Base-by-base conservation (phyloP, 2,329 filamentous ascomycete genomes). In the Fusarium liriodendri region DNA sequence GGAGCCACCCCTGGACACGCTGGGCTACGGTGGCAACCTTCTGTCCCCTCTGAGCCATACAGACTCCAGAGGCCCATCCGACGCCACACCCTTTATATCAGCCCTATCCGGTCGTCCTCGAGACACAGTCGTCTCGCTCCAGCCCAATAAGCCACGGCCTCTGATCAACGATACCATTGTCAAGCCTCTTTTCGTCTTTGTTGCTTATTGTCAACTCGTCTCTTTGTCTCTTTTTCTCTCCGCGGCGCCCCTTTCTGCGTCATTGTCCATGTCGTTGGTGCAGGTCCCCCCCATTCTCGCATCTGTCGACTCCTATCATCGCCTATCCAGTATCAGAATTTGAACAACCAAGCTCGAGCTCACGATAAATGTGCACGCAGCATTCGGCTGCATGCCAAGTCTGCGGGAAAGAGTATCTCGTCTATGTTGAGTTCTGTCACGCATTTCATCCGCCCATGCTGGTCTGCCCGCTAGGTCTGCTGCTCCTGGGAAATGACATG, bases 291-390 rank as follows among this genome's bases (percentile, higher is more conserved):
- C 65, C 32, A 33, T 72, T 66, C 69, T 70, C 71, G 58, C 70
- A 69, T 58, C 63, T 33, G 35, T 66, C 70, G 58, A 59, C 70
- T 58, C 55, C 66, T 25, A 59, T 59, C 67, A 62, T 60, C 69
- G 66, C 70, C 65, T 63, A 45, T 40, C 66, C 61, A 66, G 54
- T 68, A 64, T 65, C 69, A 54, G 61, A 69, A 59, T 47, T 61
- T 69, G 66, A 73, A 71, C 67, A 73, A 74, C 66, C 60, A 76
- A 67, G 52, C 33, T 71, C 38, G 69, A 75, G 67, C 69, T 84
- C 76, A 78, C 76, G 79, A 80, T 89, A 89, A 86, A 90, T 90
- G 89, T 90, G 89, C 85, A 86, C 82, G 80, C 87, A 89, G 87
- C 82, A 89, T 82, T 85, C 83, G 76, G 86, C 87, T 78, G 82